Conservation (phyloP, 2,329 filamentous ascomycete species). For the Saccharata proteae region DNA sequence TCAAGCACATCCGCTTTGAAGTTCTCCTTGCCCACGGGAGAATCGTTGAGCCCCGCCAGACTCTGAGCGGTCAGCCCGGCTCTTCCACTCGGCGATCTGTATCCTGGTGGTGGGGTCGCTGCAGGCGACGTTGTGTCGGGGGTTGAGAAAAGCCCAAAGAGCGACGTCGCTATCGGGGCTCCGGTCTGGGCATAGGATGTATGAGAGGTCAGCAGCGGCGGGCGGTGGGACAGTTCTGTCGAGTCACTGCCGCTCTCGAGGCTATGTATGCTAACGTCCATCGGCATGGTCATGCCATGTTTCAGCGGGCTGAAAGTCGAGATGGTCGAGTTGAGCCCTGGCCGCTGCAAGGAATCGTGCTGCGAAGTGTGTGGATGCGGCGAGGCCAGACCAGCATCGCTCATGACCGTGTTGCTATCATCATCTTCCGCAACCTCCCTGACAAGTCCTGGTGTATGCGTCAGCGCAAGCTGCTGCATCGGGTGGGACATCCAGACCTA, state of each 20-base stretch:
- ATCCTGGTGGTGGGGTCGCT: conserved; percentile 16
- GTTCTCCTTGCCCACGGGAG: conserved; percentile 34
- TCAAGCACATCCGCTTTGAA: conserved; percentile 84
- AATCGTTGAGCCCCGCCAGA: conserved; percentile 26
- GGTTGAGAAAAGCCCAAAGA: conserved; percentile 79
- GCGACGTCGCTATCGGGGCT: conserved; percentile 50
- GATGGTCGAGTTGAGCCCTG: conserved; percentile 27
- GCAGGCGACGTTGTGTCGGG: conserved; percentile 43
- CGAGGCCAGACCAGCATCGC: conserved; percentile 46
- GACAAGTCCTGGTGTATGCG: no score
- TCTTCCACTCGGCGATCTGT: conserved; percentile 37
- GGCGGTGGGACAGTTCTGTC: conserved; percentile 34
- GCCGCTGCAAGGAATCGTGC: conserved; percentile 25
- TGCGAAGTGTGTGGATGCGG: conserved; percentile 22
- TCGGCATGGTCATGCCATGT: conserved; percentile 26
- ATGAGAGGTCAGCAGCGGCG: conserved; percentile 49
- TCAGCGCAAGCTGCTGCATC: no score
- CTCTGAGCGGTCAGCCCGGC: conserved; percentile 21
- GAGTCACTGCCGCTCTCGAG: conserved; percentile 23
- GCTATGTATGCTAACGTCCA: conserved; percentile 16
- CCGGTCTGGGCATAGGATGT: conserved; percentile 51
- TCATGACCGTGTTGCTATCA: conserved; percentile 48
- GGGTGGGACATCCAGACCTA: no score
- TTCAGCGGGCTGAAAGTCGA: conserved; percentile 36
- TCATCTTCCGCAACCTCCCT: conserved; percentile 81